Percentiles rank a stretch among this genome's conserved stretches.
These are phyloP conservation scores for Colletotrichum sp. DNA, from an alignment of 2,329 filamentous ascomycete species.

Conservation along the genomic window DNA sequence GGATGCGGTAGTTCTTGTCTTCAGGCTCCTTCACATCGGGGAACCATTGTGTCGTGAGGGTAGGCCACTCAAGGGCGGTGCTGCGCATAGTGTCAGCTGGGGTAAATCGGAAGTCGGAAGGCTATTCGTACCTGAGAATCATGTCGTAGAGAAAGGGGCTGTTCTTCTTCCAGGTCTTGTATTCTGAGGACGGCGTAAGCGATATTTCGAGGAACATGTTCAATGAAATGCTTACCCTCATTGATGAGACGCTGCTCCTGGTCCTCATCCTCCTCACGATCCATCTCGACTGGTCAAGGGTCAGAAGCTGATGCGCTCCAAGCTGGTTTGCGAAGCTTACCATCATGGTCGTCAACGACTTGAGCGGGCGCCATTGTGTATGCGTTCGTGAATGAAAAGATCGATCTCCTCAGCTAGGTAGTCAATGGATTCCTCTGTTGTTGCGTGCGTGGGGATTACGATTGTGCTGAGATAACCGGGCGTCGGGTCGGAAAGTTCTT, in stretches of 20 bases:
- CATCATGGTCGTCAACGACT: slow-evolving; percentile 55
- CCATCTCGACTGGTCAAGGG: slow-evolving; percentile 46
- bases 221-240: slow-evolving; percentile 64
- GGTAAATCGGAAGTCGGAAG: neutral
- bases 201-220: neutral
- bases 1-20: slow-evolving; percentile 85
- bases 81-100: slow-evolving; percentile 42
- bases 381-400: neutral
- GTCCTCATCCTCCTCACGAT: slow-evolving; percentile 74
- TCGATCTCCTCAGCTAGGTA: neutral
- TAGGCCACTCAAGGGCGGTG: slow-evolving; percentile 96
- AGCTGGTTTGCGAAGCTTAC: slow-evolving; percentile 32
- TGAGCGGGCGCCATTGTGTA: slow-evolving; percentile 51
- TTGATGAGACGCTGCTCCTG: slow-evolving; percentile 89
- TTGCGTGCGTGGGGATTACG: neutral
- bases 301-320: slow-evolving; percentile 16
- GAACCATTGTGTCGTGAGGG: slow-evolving; percentile 97
- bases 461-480: neutral
- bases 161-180: slow-evolving; percentile 99
- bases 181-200: slow-evolving; percentile 64
- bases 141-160: slow-evolving; percentile 98
- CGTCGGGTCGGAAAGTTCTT: slow-evolving; percentile 2
- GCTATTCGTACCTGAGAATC: slow-evolving; percentile 74
- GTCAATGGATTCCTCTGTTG: neutral
- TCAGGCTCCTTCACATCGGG: slow-evolving; percentile 90